Conservation (phyloP, 345 rosid species). For the Conringia planisiliqua region DNA sequence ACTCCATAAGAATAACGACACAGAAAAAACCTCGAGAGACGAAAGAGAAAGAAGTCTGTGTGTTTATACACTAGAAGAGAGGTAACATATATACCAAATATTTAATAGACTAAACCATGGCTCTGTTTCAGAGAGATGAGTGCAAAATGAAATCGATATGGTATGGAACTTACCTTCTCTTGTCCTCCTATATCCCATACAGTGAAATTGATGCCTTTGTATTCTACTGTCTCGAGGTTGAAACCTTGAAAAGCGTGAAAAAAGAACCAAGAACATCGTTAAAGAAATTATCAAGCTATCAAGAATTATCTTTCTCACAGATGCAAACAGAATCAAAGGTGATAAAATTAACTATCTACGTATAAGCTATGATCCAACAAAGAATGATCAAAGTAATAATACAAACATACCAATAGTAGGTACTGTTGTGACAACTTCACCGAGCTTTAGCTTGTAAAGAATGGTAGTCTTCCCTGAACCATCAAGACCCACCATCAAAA, state of each 20-base stretch:
- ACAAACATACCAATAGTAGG: slow-evolving; percentile 43
- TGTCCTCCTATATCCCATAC: slow-evolving; percentile 83
- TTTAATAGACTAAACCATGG: neutral
- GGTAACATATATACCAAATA: neutral
- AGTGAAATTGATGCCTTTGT: slow-evolving; percentile 49
- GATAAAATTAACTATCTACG: neutral
- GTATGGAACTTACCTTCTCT: slow-evolving; percentile 43
- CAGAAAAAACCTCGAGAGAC: neutral
- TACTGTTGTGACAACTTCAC: slow-evolving; percentile 50
- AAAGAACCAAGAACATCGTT: neutral
- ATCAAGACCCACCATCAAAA: slow-evolving; percentile 74
- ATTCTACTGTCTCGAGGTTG: slow-evolving; percentile 61
- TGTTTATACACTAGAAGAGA: neutral
- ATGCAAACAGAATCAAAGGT: neutral
- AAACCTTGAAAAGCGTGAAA: slow-evolving; percentile 42
- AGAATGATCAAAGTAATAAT: neutral
- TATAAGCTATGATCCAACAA: neutral
- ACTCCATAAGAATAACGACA: neutral
- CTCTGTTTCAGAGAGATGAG: neutral
- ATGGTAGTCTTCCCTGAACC: slow-evolving; percentile 71
- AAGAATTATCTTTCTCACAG: neutral
- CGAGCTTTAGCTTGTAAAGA: slow-evolving; percentile 67
- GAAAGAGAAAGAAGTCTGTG: neutral
- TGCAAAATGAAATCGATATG: neutral
- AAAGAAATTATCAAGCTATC: neutral